Evolutionary conservation across 805 yeast species (phyloP), one percentile per base, ranked within the genome.

Genomic region (Metschnikowia dekortorum): DNA sequence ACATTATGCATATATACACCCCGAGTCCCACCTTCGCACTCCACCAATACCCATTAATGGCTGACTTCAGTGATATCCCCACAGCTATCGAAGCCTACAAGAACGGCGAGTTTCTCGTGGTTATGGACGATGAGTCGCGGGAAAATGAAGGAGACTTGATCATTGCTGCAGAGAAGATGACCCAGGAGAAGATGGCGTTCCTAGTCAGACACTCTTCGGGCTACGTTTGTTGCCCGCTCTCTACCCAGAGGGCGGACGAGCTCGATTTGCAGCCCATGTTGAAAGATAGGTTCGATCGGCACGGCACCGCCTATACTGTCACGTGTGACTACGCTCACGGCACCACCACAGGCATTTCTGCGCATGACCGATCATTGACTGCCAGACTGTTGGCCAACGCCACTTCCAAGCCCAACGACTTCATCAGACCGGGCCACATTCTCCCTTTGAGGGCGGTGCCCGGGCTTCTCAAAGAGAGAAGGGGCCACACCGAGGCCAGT

Each of bases 81-180:
- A 88, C 85, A 51, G 94, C 95, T 31, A 64, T 87, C 26, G 83
- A 82, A 60, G 90, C 88, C 0, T 79, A 59, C 58, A 62, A 79
- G 55, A 79, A 80, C 50, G 95, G 95, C 31, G 87, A 89, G 66
- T 90, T 92, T 62, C 75, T 94, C 44, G 81, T 94, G 43, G 99
- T 94, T n/a, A 87, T 94, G 87, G 99, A 94, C 67, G 97, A 94
- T 64, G 97, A 89, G 67, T 80, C 80, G 63, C 83, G 99, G 60
- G 99, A 94, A 68, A 94, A 94, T 67, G 99, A 94, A 71, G 99
- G 99, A 47, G 99, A 94, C 65, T 76, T 94, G 62, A 89, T 94
- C 59, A 84, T 88, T 44, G 95, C 98, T n/a, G 99, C 97, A 36
- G 82, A 86, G 57, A 74, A 74, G 48, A 75, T 84, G 57, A 87